phyloP scores from a whole-genome alignment of 2,329 filamentous ascomycete species.

The Monosporascus sp. region DNA sequence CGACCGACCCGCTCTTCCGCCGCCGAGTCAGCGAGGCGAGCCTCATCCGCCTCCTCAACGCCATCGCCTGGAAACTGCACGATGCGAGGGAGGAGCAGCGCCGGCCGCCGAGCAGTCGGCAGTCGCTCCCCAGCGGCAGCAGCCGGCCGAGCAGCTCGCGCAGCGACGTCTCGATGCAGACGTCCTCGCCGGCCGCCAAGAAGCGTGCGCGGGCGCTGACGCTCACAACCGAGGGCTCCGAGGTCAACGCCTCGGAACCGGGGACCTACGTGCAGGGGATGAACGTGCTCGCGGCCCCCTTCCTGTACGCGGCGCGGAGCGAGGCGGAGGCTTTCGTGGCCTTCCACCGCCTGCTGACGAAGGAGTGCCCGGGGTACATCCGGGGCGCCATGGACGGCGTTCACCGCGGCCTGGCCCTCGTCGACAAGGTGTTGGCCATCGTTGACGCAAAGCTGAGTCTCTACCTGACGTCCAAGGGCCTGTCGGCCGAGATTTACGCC shows the following conservation, averaged over 20 bases:
- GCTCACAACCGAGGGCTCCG: constrained; percentile 59
- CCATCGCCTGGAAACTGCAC: constrained; percentile 87
- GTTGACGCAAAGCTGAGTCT: constrained; percentile 83
- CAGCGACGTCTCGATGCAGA: constrained; percentile 33
- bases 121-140: constrained; percentile 24
- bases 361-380: constrained; percentile 89
- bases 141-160: constrained; percentile 32
- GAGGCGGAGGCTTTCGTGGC: constrained; percentile 92
- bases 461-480: constrained; percentile 78
- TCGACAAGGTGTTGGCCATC: constrained; percentile 86
- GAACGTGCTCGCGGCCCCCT: constrained; percentile 95
- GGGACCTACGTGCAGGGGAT: constrained; percentile 97
- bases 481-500: constrained; percentile 91
- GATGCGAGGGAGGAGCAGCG: constrained; percentile 59
- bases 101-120: constrained; percentile 24
- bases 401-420: constrained; percentile 82
- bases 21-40: constrained; percentile 93
- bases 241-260: constrained; percentile 56
- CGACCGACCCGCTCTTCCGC: constrained; percentile 95
- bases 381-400: constrained; percentile 96
- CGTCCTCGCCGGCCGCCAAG: constrained; percentile 40
- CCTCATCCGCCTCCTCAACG: constrained; percentile 89
- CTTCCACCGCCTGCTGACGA: constrained; percentile 81
- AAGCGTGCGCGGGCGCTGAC: constrained; percentile 52
- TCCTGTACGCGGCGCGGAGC: constrained; percentile 88